phyloP scores from a whole-genome alignment of 805 yeast genomes.

The Kodamaea hsintzibuensis region DNA sequence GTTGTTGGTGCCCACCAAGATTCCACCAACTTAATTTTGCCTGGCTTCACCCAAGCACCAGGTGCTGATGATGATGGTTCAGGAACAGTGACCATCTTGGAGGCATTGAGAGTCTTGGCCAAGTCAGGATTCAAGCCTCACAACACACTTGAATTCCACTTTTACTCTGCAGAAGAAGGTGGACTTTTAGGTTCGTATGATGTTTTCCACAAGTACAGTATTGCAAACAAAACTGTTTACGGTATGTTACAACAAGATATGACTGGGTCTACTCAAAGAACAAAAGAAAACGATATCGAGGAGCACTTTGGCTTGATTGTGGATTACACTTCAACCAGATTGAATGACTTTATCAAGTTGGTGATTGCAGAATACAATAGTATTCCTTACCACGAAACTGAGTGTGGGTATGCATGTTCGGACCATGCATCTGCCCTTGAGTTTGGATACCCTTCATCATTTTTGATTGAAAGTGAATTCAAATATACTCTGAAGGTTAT shows the following conservation, averaged over 20 bases:
- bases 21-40: slow-evolving; percentile 72
- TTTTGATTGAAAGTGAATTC: slow-evolving; percentile 77
- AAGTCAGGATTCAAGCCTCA: slow-evolving; percentile 49
- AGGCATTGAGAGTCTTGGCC: slow-evolving; percentile 60
- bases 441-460: slow-evolving; percentile 81
- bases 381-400: slow-evolving; percentile 71
- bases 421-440: slow-evolving; percentile 88
- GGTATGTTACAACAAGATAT: slow-evolving; percentile 94
- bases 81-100: slow-evolving; percentile 78
- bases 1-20: slow-evolving; percentile 92
- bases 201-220: slow-evolving; percentile 59
- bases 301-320: slow-evolving; percentile 79
- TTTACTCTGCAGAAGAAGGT: slow-evolving; percentile 94
- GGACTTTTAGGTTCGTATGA: slow-evolving; percentile 86
- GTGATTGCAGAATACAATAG: slow-evolving; percentile 62
- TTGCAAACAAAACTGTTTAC: slow-evolving; percentile 51
- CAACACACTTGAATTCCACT: slow-evolving; percentile 88
- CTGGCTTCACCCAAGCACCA: slow-evolving; percentile 70
- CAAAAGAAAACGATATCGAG: slow-evolving; percentile 49
- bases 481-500: slow-evolving; percentile 64
- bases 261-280: slow-evolving; percentile 73
- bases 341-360: slow-evolving; percentile 62
- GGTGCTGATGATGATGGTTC: slow-evolving; percentile 97
- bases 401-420: slow-evolving; percentile 91
- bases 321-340: slow-evolving; percentile 59